Conservation (phyloP, 495 filamentous ascomycete genomes). For the Cryomyces minteri region DNA sequence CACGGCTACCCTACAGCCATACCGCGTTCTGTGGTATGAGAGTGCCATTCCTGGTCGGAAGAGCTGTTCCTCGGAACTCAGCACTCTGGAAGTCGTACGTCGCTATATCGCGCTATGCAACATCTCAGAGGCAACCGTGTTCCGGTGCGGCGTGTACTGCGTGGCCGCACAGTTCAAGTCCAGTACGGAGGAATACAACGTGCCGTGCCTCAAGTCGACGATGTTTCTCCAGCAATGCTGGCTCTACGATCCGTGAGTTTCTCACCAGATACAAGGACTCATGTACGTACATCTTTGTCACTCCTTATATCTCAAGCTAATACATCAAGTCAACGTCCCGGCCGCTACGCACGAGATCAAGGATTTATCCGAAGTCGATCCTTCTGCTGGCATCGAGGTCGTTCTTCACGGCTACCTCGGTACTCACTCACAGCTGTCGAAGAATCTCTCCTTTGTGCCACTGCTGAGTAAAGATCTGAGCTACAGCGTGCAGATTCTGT, state of each 20-base stretch:
- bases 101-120: too few relatives aligned
- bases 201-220: too few relatives aligned
- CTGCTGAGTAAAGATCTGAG: conserved; percentile 32
- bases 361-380: conserved; percentile 1
- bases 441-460: conserved; percentile 50
- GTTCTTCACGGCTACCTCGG: conserved; percentile 57
- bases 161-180: too few relatives aligned
- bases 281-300: background rate
- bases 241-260: too few relatives aligned
- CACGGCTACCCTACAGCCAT: too few relatives aligned
- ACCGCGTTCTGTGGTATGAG: too few relatives aligned
- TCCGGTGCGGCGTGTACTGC: too few relatives aligned
- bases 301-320: background rate
- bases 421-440: conserved; percentile 38
- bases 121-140: too few relatives aligned
- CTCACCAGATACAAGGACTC: background rate
- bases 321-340: background rate
- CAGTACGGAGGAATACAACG: too few relatives aligned
- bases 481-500: conserved; percentile 33
- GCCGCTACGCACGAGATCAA: background rate
- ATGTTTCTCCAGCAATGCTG: too few relatives aligned
- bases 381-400: conserved; percentile 27
- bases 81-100: too few relatives aligned
- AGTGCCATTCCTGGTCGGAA: too few relatives aligned
- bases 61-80: background rate